Evolutionary conservation across 805 yeast genomes (phyloP).

Genomic region (Diddensiella transvaalensis): DNA sequence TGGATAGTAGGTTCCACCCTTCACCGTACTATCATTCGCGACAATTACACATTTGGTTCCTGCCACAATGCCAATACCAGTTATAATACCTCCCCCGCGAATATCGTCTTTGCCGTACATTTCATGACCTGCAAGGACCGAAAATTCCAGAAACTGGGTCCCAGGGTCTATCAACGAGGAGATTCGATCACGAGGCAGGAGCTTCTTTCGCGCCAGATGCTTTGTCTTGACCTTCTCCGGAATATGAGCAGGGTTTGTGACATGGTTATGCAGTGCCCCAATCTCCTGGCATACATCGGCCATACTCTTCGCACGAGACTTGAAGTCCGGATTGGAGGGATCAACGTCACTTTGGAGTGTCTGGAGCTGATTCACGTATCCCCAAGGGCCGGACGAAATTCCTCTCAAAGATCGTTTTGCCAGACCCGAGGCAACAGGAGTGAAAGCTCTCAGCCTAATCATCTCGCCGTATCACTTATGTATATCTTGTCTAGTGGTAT

Average conservation of each 20-base stretch:
- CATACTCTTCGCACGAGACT: slow-evolving; percentile 23
- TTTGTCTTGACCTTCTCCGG: slow-evolving; percentile 30
- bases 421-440: too few relatives aligned
- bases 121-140: slow-evolving; percentile 30
- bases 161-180: slow-evolving; percentile 32
- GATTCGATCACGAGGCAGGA: slow-evolving; percentile 32
- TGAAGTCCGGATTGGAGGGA: slow-evolving; percentile 24
- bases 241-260: slow-evolving; percentile 22
- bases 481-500: too few relatives aligned
- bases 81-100: slow-evolving; percentile 34
- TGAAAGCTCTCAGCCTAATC: too few relatives aligned
- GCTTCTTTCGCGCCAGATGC: slow-evolving; percentile 29
- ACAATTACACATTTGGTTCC: slow-evolving; percentile 31
- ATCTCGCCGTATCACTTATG: too few relatives aligned
- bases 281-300: slow-evolving; percentile 19
- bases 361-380: slow-evolving; percentile 14
- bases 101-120: slow-evolving; percentile 31
- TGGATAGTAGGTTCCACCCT: slow-evolving; percentile 36
- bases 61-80: slow-evolving; percentile 31
- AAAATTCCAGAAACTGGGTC: slow-evolving; percentile 30
- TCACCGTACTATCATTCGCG: slow-evolving; percentile 34
- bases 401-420: too few relatives aligned
- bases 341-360: slow-evolving; percentile 25
- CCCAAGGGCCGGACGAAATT: slow-evolving; percentile 9
- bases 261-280: slow-evolving; percentile 21